Evolutionary conservation across 768 basidiomycete species (phyloP), one percentile per base, ranked within the genome.

Genomic region (Obba rivulosa): DNA sequence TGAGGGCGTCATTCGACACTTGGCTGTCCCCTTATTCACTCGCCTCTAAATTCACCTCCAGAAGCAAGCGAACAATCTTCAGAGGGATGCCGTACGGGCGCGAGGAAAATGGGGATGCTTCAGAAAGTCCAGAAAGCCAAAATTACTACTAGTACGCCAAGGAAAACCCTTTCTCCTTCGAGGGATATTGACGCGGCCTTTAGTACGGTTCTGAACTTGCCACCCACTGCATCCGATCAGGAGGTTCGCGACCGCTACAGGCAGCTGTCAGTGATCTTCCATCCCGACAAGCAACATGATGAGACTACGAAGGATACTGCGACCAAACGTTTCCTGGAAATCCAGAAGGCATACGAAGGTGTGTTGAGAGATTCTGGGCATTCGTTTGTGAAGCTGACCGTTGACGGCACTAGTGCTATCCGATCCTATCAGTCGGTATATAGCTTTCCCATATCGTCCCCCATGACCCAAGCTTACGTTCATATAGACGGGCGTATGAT

Each of bases 291-390:
- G 60, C 87, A 92, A 50, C 75, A 71, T 18, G 78, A 80, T 58
- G 76, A 78, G 45, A 62, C 63, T 16, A 66, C 73, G 50, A 81
- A 78, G 59, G 73, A 68, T 42, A 73, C 78, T 1, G 88, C 91
- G 0, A 76, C 80, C 21, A 71, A 74, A 25, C 77, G 76, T 43
- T 92, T 92, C 53, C 72, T 85, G 16, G 80, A 84, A 62, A 76
- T 93, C 18, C 87, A 91, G 54, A 84, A 83, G 54, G 89, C 91
- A 11, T 92, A 92, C 62, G 81, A 92, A 76, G 78, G 86, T 83
- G 57, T 45, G 71, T 43, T 21, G 14, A 14, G 37, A 16, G 10
- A 17, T 28, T 22, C 13, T 34, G 25, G n/a, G n/a, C 43, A 21
- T 17, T 37, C 22, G 20, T 28, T 18, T 11, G 23, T 18, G 16